Evolutionary conservation across 345 rosid genomes (phyloP).

Genomic region (Garcia nutans): DNA sequence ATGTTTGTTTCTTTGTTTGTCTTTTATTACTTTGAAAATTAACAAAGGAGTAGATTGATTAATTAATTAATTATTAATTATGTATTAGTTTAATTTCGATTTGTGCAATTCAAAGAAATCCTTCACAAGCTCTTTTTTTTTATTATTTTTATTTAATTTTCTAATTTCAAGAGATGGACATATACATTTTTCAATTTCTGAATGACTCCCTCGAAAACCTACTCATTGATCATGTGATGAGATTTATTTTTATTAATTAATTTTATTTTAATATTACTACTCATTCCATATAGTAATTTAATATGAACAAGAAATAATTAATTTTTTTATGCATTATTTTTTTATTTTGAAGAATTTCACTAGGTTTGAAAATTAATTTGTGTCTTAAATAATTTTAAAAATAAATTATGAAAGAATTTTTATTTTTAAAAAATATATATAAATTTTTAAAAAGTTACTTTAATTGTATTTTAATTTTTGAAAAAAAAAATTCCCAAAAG

Average conservation of each 20-base stretch:
- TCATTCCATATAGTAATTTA: background rate
- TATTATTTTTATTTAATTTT: background rate
- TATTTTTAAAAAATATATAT: too few species aligned
- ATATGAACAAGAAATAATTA: background rate
- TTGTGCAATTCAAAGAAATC: slow-evolving; percentile 28
- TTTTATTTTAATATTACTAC: background rate
- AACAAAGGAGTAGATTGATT: background rate
- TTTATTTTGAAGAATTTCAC: too few species aligned
- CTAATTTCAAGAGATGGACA: slow-evolving; percentile 21
- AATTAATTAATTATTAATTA: background rate
- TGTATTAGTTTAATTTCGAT: background rate
- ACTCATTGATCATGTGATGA: background rate
- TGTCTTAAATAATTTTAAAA: too few species aligned
- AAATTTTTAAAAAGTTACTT: background rate
- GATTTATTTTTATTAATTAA: background rate
- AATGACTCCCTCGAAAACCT: background rate
- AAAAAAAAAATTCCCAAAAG: slow-evolving; percentile 22
- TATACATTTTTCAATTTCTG: slow-evolving; percentile 12
- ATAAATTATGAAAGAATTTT: too few species aligned
- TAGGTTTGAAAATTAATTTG: too few species aligned
- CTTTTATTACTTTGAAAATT: slow-evolving; percentile 30
- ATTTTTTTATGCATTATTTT: too few species aligned
- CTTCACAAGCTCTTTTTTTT: background rate
- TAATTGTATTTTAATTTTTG: too few species aligned
- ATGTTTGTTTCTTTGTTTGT: slow-evolving; percentile 50